Percentiles rank a stretch among this genome's conserved stretches.
These are phyloP conservation scores for Ceratocystis cacaofunesta DNA, from an alignment of 2,329 filamentous ascomycete species.

Conservation along the genomic window DNA sequence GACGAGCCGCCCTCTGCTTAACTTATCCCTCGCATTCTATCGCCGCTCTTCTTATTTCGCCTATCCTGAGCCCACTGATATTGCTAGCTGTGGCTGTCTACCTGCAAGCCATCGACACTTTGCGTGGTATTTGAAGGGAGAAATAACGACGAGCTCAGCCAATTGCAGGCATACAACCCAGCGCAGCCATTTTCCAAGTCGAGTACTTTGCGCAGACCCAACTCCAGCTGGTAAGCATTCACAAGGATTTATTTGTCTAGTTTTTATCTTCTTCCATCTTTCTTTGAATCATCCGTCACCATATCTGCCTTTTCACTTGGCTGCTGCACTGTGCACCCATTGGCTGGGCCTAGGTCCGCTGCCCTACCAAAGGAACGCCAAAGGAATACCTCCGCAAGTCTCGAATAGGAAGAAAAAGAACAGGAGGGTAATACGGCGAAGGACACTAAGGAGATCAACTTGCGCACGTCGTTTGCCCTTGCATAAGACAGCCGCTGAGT, in stretches of 20 bases:
- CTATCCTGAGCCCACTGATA: no score
- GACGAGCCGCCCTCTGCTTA: no score
- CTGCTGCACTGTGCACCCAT: background rate
- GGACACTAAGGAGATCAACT: background rate
- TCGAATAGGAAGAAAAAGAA: background rate
- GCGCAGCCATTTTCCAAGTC: no score
- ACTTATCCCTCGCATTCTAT: background rate
- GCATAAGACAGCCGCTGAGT: background rate
- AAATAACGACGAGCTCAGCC: no score
- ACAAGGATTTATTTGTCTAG: background rate
- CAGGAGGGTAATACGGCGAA: background rate
- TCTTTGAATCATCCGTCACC: background rate
- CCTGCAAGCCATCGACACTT: no score
- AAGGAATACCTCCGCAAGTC: background rate
- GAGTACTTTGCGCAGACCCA: no score
- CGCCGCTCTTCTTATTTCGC: no score
- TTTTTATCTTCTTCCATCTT: background rate
- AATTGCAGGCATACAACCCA: no score
- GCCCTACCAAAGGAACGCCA: conserved; percentile 1
- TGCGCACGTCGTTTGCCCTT: background rate
- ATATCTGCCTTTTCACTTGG: background rate
- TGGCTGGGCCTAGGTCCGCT: background rate
- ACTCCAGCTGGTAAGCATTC: background rate
- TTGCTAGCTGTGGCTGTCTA: no score
- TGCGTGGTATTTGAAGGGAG: no score